Percentiles rank a stretch among this genome's conserved stretches.
Conservation (phyloP, 2,329 filamentous ascomycete genomes). For the Tolypocladium pustulatum region DNA sequence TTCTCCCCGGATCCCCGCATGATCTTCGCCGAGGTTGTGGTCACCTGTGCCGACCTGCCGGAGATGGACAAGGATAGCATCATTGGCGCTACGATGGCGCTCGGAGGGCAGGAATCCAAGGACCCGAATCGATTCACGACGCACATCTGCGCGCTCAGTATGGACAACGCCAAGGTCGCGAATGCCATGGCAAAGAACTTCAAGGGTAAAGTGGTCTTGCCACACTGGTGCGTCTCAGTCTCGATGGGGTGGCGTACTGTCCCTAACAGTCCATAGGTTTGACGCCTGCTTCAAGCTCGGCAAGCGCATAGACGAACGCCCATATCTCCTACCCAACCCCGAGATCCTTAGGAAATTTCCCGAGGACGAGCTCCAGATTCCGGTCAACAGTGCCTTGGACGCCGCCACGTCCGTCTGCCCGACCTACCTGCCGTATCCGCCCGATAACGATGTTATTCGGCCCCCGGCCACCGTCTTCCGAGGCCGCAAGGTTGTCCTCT, state of each 20-base stretch:
- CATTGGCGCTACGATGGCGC: conserved; percentile 74
- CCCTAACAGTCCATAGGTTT: conserved; percentile 49
- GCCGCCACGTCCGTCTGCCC: conserved; percentile 51
- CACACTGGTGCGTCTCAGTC: conserved; percentile 61
- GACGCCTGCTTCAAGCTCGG: conserved; percentile 93
- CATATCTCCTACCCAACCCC: conserved; percentile 77
- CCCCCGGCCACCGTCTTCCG: conserved; percentile 64
- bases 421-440: conserved; percentile 30
- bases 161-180: conserved; percentile 62
- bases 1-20: conserved; percentile 86
- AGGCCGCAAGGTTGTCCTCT: conserved; percentile 67
- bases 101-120: conserved; percentile 73
- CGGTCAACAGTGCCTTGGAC: conserved; percentile 48
- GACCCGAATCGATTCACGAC: conserved; percentile 66
- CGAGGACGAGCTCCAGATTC: conserved; percentile 45
- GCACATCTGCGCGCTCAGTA: conserved; percentile 74
- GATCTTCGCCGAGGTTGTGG: conserved; percentile 76
- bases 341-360: conserved; percentile 59
- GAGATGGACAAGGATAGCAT: conserved; percentile 85
- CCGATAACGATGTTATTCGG: conserved; percentile 28
- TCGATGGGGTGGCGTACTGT: neutral
- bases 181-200: conserved; percentile 53
- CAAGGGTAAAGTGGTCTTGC: conserved; percentile 74
- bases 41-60: conserved; percentile 78
- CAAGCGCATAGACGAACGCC: conserved; percentile 77